Conservation (phyloP, 768 basidiomycete species). For the Jaapia argillacea region DNA sequence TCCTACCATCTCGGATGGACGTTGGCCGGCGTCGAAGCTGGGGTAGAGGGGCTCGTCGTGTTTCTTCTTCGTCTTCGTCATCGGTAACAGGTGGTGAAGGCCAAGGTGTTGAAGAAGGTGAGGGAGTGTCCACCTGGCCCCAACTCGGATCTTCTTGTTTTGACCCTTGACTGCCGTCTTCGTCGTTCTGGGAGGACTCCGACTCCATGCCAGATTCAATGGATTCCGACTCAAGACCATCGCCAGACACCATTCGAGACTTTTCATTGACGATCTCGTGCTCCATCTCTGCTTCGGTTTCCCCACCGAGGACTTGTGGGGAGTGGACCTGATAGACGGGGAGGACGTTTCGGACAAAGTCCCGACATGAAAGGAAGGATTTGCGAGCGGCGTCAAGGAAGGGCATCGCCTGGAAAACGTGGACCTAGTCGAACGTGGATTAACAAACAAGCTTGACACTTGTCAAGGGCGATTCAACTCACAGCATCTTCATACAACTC, state of each 20-base stretch:
- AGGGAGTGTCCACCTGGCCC: not conserved
- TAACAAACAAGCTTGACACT: not conserved
- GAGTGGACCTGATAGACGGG: constrained; percentile 39
- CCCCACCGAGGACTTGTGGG: constrained; percentile 40
- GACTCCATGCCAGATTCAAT: constrained; percentile 3
- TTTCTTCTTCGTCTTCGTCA: not conserved
- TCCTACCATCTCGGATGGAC: not conserved
- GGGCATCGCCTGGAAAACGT: constrained; percentile 86
- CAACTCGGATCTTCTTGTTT: not conserved
- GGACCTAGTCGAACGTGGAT: constrained; percentile 38
- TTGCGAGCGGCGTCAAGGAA: constrained; percentile 59
- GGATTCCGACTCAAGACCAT: constrained; percentile 47
- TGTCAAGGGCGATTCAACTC: constrained; percentile 16
- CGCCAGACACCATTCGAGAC: constrained; percentile 61
- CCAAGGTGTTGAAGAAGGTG: no score
- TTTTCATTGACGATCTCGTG: constrained; percentile 62
- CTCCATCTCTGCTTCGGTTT: constrained; percentile 52
- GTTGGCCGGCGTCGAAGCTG: not conserved
- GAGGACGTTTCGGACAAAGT: constrained; percentile 56
- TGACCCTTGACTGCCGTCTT: not conserved
- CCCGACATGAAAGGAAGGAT: constrained; percentile 60
- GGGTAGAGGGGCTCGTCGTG: not conserved
- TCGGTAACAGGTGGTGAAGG: not conserved
- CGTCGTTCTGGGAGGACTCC: not conserved
- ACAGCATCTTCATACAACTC: constrained; percentile 91